These are phyloP conservation scores for Colletotrichum sp. DNA, from an alignment of 2,329 filamentous ascomycete species.

Conservation along the genomic window DNA sequence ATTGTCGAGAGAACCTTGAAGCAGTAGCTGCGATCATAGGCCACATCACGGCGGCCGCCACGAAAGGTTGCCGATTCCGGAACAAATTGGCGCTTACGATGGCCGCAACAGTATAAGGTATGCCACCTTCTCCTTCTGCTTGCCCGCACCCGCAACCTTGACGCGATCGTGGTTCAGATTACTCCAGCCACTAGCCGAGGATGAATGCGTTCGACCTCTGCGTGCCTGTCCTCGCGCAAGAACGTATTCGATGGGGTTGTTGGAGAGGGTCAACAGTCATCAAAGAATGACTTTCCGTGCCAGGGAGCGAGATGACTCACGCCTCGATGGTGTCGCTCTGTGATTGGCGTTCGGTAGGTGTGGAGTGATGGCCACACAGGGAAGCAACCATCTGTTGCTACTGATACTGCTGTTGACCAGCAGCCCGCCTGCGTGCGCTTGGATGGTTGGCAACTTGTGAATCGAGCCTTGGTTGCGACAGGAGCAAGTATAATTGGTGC, in stretches of 20 bases:
- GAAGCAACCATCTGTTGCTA: not conserved
- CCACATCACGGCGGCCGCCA: too few relatives aligned
- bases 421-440: not conserved
- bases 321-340: not conserved
- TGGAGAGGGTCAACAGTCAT: not conserved
- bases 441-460: not conserved
- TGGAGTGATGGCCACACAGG: rapidly evolving
- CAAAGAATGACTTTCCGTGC: rapidly evolving
- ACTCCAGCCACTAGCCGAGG: not conserved
- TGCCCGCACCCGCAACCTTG: not conserved
- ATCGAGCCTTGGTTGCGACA: not conserved
- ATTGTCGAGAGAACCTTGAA: too few relatives aligned
- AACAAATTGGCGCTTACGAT: too few relatives aligned
- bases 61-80: too few relatives aligned
- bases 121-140: not conserved
- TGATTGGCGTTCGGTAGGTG: not conserved
- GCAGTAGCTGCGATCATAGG: too few relatives aligned
- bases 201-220: not conserved
- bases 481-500: not conserved
- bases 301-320: not conserved
- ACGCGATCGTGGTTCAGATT: too few relatives aligned
- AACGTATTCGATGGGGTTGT: not conserved
- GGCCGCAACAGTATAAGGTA: too few relatives aligned
- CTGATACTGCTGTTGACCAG: not conserved
- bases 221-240: not conserved